Percentiles rank a stretch among this genome's conserved stretches.
Evolutionary conservation across 257 asterid species (phyloP).

Genomic region (Dorcoceras hygrometricum): DNA sequence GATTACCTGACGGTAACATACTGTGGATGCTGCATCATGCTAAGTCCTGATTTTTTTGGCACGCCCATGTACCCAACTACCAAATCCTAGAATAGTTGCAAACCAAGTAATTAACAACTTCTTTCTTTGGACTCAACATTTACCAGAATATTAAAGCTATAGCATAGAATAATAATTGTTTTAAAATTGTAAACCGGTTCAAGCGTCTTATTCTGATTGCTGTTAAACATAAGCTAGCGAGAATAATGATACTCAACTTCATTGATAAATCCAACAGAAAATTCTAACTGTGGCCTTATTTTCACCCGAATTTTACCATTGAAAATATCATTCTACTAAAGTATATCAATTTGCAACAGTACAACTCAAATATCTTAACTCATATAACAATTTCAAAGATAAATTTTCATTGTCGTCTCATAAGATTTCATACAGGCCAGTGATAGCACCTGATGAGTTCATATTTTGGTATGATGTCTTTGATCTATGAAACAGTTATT

Average conservation of each 20-base stretch:
- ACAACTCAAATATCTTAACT: too few species aligned
- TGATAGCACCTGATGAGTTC: too few species aligned
- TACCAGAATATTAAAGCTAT: neutral
- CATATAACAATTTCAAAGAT: too few species aligned
- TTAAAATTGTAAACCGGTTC: too few species aligned
- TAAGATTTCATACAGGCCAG: too few species aligned
- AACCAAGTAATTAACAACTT: conserved; percentile 18
- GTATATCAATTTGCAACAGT: too few species aligned
- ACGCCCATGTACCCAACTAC: conserved; percentile 99
- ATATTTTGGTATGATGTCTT: too few species aligned
- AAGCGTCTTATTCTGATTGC: too few species aligned
- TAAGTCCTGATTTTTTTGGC: conserved; percentile 79
- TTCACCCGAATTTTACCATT: neutral
- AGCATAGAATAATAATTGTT: neutral
- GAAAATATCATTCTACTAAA: neutral
- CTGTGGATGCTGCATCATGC: conserved; percentile 95
- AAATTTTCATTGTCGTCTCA: too few species aligned
- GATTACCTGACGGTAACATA: conserved; percentile 86
- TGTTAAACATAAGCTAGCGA: too few species aligned
- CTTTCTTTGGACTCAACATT: neutral
- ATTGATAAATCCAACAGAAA: too few species aligned
- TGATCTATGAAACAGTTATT: too few species aligned
- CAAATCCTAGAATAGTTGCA: conserved; percentile 67
- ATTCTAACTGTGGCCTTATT: neutral
- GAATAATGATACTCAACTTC: neutral